These are phyloP conservation scores for Przewalskia tangutica DNA, from an alignment of 257 asterid species.

Conservation along the genomic window DNA sequence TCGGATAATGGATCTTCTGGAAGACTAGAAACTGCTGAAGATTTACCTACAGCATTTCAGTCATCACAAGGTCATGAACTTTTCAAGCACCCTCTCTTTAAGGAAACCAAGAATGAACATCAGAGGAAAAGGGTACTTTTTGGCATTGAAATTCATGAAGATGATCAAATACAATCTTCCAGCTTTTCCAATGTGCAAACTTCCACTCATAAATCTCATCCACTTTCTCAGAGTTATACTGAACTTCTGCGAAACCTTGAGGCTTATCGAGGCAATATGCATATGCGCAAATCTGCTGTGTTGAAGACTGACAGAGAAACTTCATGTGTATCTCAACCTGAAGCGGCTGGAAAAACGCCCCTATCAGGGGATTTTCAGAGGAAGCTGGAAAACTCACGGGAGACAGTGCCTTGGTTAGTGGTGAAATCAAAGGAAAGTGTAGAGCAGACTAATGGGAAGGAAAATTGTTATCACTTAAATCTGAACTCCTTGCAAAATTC, in stretches of 20 bases:
- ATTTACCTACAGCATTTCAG: not conserved
- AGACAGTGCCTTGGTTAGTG: slow-evolving; percentile 37
- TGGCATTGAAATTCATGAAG: slow-evolving; percentile 61
- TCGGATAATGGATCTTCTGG: slow-evolving; percentile 14
- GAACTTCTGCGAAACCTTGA: slow-evolving; percentile 17
- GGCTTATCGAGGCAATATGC: slow-evolving; percentile 5
- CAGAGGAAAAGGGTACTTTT: slow-evolving; percentile 42
- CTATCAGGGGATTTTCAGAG: slow-evolving; percentile 14
- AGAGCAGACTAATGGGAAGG: slow-evolving; percentile 21
- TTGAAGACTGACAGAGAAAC: slow-evolving; percentile 10
- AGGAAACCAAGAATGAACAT: slow-evolving; percentile 19
- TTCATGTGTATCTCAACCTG: slow-evolving; percentile 1
- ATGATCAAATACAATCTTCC: slow-evolving; percentile 15
- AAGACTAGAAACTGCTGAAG: slow-evolving; percentile 9
- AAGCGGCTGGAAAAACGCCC: slow-evolving; percentile 1
- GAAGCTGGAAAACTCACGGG: slow-evolving; percentile 10
- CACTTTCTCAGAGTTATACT: slow-evolving; percentile 19
- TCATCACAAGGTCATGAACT: slow-evolving; percentile 13
- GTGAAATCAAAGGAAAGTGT: slow-evolving; percentile 18
- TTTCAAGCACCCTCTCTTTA: slow-evolving; percentile 15
- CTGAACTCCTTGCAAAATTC: slow-evolving; percentile 51
- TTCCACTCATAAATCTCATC: not conserved
- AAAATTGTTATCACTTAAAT: slow-evolving; percentile 46
- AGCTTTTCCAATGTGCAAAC: slow-evolving; percentile 7
- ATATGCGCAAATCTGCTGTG: slow-evolving; percentile 7